Base-by-base conservation (phyloP, 148 eudicot species). In the Camellia sinensis region DNA sequence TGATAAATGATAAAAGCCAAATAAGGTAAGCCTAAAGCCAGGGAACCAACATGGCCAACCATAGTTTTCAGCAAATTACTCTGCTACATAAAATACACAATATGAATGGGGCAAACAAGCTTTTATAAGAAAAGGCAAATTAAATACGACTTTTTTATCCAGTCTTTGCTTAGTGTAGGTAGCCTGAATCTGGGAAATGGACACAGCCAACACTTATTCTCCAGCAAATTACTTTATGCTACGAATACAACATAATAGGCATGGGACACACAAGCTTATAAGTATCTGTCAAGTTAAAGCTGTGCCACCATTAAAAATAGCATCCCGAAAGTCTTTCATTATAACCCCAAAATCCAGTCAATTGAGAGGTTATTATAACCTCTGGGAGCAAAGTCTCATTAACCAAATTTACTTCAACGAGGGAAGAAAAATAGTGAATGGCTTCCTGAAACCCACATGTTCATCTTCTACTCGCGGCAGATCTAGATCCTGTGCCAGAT, bases 401-500 rank as follows among this genome's bases (percentile, higher is more conserved):
- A 11, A 61, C 19, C 69, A 7, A 64, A 45, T 78, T 70, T 7
- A 48, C 65, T 54, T 8, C 48, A n/a, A 19, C 15, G 29, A 29
- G 71, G 43, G 44, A 59, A 70, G 22, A 46, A 52, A 48, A 22
- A 46, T 17, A 69, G 44, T 29, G 48, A 62, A 56, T 10, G 22
- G 7, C 66, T 7, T 69, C 72, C 14, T 3, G 43, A 75, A 61
- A 56, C 59, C 69, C 45, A 3, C 12, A 68, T 0, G 22, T 76
- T 81, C 63, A 81, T 76, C 75, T 77, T 56, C 76, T 63, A 77
- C 7, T 57, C 71, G 54, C 78, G 10, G 62, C n/a, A 4, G 83
- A 81, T 81, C 76, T 59, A 21, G 80, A 81, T 76, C 83, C 83
- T 81, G 76, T 57, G 79, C 54, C 61, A 81, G 50, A 59, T 65